Conservation (phyloP, 306 rosid species). For the Ormosia emarginata region DNA sequence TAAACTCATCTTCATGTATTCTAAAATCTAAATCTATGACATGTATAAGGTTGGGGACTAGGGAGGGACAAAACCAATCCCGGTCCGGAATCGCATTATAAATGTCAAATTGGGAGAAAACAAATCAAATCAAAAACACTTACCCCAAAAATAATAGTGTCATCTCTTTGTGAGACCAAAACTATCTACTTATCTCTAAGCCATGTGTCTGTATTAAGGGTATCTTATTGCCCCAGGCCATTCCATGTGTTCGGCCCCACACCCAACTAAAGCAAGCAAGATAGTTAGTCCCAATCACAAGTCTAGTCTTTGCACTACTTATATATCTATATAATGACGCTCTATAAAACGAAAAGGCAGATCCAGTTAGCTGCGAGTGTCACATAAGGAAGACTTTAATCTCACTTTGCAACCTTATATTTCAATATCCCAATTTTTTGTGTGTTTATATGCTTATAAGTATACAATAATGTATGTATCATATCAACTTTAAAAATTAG, state of each 20-base stretch:
- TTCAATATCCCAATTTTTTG: background rate
- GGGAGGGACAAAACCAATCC: background rate
- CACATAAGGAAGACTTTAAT: conserved; percentile 22
- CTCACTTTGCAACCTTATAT: conserved; percentile 16
- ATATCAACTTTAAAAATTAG: conserved; percentile 15
- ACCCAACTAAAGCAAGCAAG: conserved; percentile 11
- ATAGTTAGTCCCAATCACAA: conserved; percentile 51
- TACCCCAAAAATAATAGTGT: conserved; percentile 22
- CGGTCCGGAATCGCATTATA: background rate
- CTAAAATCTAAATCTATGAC: background rate
- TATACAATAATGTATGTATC: background rate
- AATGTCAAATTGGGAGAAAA: conserved; percentile 19
- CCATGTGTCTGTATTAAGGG: conserved; percentile 37
- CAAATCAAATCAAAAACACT: conserved; percentile 16
- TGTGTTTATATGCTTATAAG: background rate
- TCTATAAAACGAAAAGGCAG: conserved; percentile 18
- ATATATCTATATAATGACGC: background rate
- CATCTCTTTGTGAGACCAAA: conserved; percentile 42
- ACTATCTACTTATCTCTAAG: conserved; percentile 33
- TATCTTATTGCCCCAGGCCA: conserved; percentile 14
- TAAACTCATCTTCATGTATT: background rate
- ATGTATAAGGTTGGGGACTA: background rate
- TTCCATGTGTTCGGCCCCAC: conserved; percentile 29
- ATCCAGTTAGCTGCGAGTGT: conserved; percentile 25
- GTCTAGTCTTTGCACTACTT: conserved; percentile 34